Conservation (phyloP, 192 early-diverging fungal species). For the Backusella liffmaniae region DNA sequence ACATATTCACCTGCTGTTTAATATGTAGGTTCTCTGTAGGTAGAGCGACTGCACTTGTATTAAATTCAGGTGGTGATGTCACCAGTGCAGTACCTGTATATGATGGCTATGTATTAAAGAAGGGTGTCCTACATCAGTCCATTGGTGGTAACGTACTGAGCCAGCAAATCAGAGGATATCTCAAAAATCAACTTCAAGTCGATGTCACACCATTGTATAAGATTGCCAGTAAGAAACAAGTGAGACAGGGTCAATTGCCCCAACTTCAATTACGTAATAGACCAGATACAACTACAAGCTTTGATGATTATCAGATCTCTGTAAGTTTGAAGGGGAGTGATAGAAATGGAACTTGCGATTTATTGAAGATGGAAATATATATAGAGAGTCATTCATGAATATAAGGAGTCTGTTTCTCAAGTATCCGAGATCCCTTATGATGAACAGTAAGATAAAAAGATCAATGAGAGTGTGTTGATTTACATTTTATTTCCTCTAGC, state of each 20-base stretch:
- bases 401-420: slow-evolving; percentile 92
- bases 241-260: slow-evolving; percentile 68
- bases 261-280: slow-evolving; percentile 48
- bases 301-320: slow-evolving; percentile 71
- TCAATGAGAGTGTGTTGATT: background rate
- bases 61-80: slow-evolving; percentile 86
- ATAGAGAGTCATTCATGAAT: slow-evolving; percentile 82
- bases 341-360: too few species aligned
- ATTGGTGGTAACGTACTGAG: slow-evolving; percentile 85
- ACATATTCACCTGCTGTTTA: background rate
- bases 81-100: slow-evolving; percentile 92
- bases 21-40: slow-evolving; percentile 81
- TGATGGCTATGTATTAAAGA: slow-evolving; percentile 94
- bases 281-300: slow-evolving; percentile 61
- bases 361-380: background rate
- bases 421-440: slow-evolving; percentile 69
- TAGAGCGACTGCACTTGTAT: slow-evolving; percentile 81
- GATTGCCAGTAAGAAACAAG: slow-evolving; percentile 70
- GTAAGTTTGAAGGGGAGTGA: slow-evolving; percentile 30
- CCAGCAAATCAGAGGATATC: slow-evolving; percentile 64
- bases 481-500: slow-evolving; percentile 12
- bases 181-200: slow-evolving; percentile 55
- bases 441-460: slow-evolving; percentile 52
- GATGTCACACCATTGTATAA: slow-evolving; percentile 81
- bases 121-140: slow-evolving; percentile 67